Conservation (phyloP, 2,329 filamentous ascomycete species). For the Didymosphaeria variabile region DNA sequence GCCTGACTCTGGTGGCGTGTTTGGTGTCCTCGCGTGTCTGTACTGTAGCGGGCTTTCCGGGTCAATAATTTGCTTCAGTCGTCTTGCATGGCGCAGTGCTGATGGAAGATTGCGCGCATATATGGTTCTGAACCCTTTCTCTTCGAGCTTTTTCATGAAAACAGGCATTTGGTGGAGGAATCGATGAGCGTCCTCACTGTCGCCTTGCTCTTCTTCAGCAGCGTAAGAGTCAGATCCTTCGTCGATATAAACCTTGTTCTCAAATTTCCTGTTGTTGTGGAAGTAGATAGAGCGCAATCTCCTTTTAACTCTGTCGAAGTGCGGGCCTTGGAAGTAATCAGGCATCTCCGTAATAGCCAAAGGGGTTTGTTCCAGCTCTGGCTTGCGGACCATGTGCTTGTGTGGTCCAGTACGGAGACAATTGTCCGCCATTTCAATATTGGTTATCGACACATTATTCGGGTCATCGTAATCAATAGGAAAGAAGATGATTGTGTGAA, state of each 20-base stretch:
- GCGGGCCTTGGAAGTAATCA: not conserved
- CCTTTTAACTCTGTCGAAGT: not conserved
- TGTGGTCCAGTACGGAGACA: not conserved
- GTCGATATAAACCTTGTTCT: not conserved
- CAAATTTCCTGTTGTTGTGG: too few relatives aligned
- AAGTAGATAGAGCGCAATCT: not conserved
- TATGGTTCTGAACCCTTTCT: not conserved
- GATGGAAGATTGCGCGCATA: not conserved
- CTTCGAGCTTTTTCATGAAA: constrained; percentile 1
- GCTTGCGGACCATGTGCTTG: not conserved
- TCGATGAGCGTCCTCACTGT: not conserved
- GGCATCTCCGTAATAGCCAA: not conserved
- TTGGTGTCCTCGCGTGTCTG: not conserved
- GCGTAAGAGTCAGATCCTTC: not conserved
- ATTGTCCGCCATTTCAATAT: not conserved
- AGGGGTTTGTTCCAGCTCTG: not conserved
- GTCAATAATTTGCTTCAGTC: not conserved
- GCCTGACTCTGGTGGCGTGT: not conserved
- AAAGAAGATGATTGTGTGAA: constrained; percentile 8
- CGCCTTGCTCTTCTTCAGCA: not conserved
- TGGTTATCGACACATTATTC: not conserved
- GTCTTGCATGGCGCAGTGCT: not conserved
- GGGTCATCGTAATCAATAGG: constrained; percentile 5
- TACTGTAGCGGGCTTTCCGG: not conserved
- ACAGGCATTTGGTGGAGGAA: constrained; percentile 3